Evolutionary conservation across 106 monocot species (phyloP), one percentile per base, ranked within the genome.

Genomic region (Triglochin maritima): DNA sequence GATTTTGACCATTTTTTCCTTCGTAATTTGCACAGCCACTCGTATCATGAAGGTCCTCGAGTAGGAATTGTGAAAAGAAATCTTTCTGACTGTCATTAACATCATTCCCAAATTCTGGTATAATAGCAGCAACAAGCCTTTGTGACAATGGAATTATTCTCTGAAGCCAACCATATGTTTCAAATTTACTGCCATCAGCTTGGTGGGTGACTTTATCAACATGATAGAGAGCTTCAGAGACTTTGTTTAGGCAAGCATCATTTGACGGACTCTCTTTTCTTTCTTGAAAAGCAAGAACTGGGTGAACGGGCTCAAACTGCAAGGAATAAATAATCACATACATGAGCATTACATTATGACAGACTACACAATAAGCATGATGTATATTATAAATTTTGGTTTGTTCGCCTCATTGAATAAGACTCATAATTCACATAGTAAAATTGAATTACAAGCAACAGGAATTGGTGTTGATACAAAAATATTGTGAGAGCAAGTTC

Each of bases 81-180:
- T 84, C 78, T 46, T 57, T 64, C 57, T 80, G 58, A 46, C 57
- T 65, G 61, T 50, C 71, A 57, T 86, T 74, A 52, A 57, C 16
- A 11, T 59, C 81, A 53, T n/a, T 78, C 59, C 63, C 81, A 72
- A 87, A 85, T 29, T 87, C 88, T 65, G 67, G 57, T 53, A 98
- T 87, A 42, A 98, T 84, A 60, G 98, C 91, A 63, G 98, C 83
- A 7, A 98, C 73, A 73, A 98, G 86, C 71, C 79, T 81, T n/a
- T 98, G 92, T 59, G 98, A 84, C 53, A 98, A 58, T 44, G 98
- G 88, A 75, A 92, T 67, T 44, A 84, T 74, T 72, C 62, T 80
- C 59, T 84, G 75, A 66, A 82, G 72, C 78, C 79, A 87, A 48
- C 68, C 74, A 46, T 87, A 73, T 50, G 72, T 68, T 63, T 67